Base-by-base conservation (phyloP, 257 asterid species). In the Rehmannia glutinosa region DNA sequence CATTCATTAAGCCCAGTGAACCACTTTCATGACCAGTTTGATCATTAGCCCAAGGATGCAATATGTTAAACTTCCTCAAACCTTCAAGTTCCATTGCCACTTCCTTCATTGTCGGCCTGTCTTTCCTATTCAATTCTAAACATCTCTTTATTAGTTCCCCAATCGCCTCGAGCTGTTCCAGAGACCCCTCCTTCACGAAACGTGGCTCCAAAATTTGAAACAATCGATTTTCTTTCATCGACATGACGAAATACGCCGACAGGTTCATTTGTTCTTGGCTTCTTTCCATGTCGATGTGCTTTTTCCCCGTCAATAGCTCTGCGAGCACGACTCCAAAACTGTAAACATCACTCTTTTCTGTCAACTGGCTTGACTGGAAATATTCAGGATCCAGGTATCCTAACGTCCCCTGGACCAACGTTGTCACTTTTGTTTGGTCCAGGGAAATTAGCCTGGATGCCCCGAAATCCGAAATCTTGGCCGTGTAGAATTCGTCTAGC, bases 351-450 rank as follows among this genome's bases (percentile, higher is more conserved):
- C 96, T 91, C 63, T 91, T 91, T 2, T 80, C 95, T 0, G 96
- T 91, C 16, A 91, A 9, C 7, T 76, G 82, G 53, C 97, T 83
- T 0, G 91, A 67, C 11, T 81, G 84, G 66, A 88, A 88, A 47
- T 91, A 91, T 42, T 86, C 97, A 0, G 95, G 96, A 30, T 91
- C 97, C 57, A 91, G 41, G 64, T 91, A 91, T 0, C 97, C 97
- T 2, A 88, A 12, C 0, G 95, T 91, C 16, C 96, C 97, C 61
- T 86, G 95, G 5, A 91, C 96, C 71, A 91, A 8, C 0, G 96
- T 91, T 0, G 89, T 89, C 5, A 91, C 86, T 28, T 86, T 89
- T 0, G 80, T 83, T 35, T 88, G 88, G 77, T 91, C 96, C 36
- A 91, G 16, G 0, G 0, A 78, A 0, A 91, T 74, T 8, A 77